Base-by-base conservation (phyloP, 129 eudicot genomes). In the Pittosporum tobira region DNA sequence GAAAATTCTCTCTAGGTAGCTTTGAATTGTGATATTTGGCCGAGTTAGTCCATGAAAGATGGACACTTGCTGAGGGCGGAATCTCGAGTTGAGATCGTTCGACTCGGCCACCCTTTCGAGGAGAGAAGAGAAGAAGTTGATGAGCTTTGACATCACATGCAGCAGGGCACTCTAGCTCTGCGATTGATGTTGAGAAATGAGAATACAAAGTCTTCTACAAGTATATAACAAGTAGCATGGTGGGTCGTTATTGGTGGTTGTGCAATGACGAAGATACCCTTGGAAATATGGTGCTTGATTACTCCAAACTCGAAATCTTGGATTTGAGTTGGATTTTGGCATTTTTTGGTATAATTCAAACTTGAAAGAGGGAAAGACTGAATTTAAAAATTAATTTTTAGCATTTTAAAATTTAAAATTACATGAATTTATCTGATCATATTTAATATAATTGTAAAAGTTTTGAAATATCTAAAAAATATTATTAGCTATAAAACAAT, bases 31-130 rank as follows among this genome's bases (percentile, higher is more conserved):
- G 74, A 90, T 85, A 16, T 83, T 75, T 24, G 97, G 97, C 30
- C 82, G 71, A 3, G 94, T 71, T 15, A 83, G 84, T 55, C 97
- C 97, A 49, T 90, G 87, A 62, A 90, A 90, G 26, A 83, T 94
- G 0, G 95, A 85, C 29, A 89, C 82, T 37, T 85, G 79, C 69
- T 85, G 95, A 0, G 79, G 75, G 38, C 77, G 70, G 16, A 69
- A 75, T 27, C 54, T 62, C 20, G 63, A 71, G 64, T 65, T 74
- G 61, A 73, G 66, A 72, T 89, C 97, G 57, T 89, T 89, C 12
- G 95, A 72, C 59, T 88, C 96, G 18, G 96, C 87, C 38, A 84
- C 87, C 16, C 80, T 68, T 52, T 88, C 77, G 15, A 88, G 96
- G 34, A 84, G 78, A 43, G 94, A 84, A 10, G 94, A 88, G 47